Base-by-base conservation (phyloP, 495 filamentous ascomycete species). In the Xylaria bambusicola region DNA sequence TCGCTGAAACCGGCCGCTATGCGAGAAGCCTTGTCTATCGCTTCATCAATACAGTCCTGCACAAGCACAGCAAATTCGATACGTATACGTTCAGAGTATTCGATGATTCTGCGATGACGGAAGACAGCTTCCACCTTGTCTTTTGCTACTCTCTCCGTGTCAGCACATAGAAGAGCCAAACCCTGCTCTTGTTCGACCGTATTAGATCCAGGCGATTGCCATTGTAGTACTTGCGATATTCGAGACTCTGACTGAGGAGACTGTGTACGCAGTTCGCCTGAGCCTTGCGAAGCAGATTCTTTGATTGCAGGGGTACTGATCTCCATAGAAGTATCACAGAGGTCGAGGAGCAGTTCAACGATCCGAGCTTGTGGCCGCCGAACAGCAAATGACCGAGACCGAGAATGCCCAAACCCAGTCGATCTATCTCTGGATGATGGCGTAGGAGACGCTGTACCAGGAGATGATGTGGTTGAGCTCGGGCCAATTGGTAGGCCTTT, bases 111-210 rank as follows among this genome's bases (percentile, higher is more conserved):
- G 41, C 93, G 86, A 73, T 98, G 90, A 33, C 94, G 91, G 60
- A 93, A 81, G 12, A 97, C 88, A 21, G 95, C 88, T 65, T 98
- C 95, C 4, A 97, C 90, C 71, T 98, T 98, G 17, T 89, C 82
- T 65, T 83, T 88, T 17, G 92, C 86, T 20, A 92, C 80, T 53
- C 79, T 84, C 64, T 94, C 90, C 1, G 93, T 98, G 66, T 98
- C 95, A 12, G 87, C 83, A 65, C 90, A 94, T 42, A 98, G 78
- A 41, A 89, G 73, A n/a, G 91, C 87, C 18, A 98, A 80, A 1
- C 95, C 94, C 66, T 93, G 91, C 66, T 97, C 95, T 68, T 97
- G 90, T 41, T 98, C 95, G n/a, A 95, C 74, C 2, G 92, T 93
- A 66, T 90, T 92, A 20, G 90, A 88, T 62, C 89, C 88, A 6